Conservation (phyloP, 208 protist species). For the Leishmania major region DNA sequence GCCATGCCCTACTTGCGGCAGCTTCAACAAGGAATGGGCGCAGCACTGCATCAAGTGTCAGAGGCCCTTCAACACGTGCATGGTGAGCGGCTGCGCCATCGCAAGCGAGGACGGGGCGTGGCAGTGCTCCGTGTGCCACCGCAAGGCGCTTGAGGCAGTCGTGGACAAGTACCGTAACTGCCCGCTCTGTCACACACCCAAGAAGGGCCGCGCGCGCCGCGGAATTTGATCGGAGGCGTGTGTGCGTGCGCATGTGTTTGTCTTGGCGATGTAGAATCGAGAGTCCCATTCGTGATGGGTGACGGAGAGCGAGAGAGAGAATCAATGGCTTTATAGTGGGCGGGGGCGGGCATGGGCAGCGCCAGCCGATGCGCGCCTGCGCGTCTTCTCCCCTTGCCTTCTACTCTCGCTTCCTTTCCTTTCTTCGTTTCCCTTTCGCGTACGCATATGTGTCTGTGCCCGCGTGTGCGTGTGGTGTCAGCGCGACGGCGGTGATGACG, state of each 20-base stretch:
- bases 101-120: conserved; percentile 62
- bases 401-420: not conserved
- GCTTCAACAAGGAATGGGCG: conserved; percentile 93
- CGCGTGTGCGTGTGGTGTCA: not conserved
- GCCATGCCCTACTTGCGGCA: conserved; percentile 81
- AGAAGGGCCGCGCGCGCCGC: conserved; percentile 46
- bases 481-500: not conserved
- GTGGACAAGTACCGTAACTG: conserved; percentile 83
- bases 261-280: conserved; percentile 4
- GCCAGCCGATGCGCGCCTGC: not conserved
- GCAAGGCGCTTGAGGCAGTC: conserved; percentile 77
- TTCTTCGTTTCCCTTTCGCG: not conserved
- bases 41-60: conserved; percentile 81
- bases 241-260: conserved; percentile 1
- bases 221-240: conserved; percentile 22
- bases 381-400: not conserved
- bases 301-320: not conserved
- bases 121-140: conserved; percentile 87
- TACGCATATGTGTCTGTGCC: conserved; percentile 1
- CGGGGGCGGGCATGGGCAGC: not conserved
- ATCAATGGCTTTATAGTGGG: not conserved
- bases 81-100: conserved; percentile 87
- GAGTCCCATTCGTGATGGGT: not conserved
- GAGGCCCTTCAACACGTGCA: conserved; percentile 84
- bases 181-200: conserved; percentile 92